Evolutionary conservation across 2,329 filamentous ascomycete genomes (phyloP), one percentile per base, ranked within the genome.

Genomic region (Coniochaeta sp.): DNA sequence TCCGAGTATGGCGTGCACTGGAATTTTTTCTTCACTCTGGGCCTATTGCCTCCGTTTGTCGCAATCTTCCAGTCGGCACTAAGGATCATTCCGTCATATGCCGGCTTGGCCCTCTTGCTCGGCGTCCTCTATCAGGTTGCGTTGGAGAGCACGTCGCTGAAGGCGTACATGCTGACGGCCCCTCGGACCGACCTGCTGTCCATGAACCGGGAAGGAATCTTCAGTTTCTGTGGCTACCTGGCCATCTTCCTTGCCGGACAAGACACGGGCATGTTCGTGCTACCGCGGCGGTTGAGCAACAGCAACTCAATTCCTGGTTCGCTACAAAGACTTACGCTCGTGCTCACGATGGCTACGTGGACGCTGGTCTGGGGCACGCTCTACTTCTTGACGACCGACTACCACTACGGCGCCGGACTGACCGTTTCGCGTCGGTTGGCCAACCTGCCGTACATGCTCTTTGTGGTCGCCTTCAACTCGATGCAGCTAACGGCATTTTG

Each of bases 11-110:
- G 95, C 50, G 91, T 99, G 11, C 95, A 99, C 74, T 99, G 95
- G 95, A 99, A 99, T 74, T 99, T 99, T 74, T 99, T 99, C 81
- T 98, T 98, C 76, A 99, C 95, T 0, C 80, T 99, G 11, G 93
- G 87, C 6, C 83, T 97, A 56, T 77, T 99, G 26, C 91, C 93
- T 0, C 93, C 93, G 0, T 96, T 96, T 68, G 87, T 96, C 58
- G 92, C 93, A 31, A 72, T 95, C 0, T 90, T 93, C 62, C 90
- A 96, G 71, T 83, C 89, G 0, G 77, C 87, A 0, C 83, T 93
- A 61, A 79, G 81, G 17, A 69, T 89, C 60, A 75, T 96, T 4
- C 89, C 90, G 3, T 93, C 90, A 0, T 93, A 91, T 69, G 88
- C 91, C 17, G 78, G 84, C 1, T 81, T 97, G 31, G 87, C 91